These are phyloP conservation scores for Nothophaeocryptopus gaeumannii DNA, from an alignment of 2,329 filamentous ascomycete species.

Conservation along the genomic window DNA sequence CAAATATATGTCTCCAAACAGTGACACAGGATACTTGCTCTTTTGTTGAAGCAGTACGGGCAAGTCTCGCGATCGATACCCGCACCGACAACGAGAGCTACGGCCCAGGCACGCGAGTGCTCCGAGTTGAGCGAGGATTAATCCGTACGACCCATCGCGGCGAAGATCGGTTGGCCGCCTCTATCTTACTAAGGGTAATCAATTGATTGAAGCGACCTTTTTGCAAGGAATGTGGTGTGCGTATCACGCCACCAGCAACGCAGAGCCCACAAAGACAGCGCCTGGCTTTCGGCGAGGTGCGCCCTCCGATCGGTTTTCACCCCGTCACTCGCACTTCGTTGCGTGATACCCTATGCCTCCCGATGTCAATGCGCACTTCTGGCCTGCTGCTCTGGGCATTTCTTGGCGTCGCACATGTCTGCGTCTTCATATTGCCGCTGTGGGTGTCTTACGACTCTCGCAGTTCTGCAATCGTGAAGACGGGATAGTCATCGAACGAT, in stretches of 20 bases:
- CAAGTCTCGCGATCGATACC: constrained; percentile 14
- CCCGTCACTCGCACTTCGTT: too few relatives aligned
- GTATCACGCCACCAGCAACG: constrained; percentile 2
- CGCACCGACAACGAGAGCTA: constrained; percentile 6
- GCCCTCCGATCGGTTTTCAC: constrained; percentile 8
- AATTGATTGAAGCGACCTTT: constrained; percentile 9
- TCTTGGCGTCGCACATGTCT: too few relatives aligned
- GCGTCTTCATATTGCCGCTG: too few relatives aligned
- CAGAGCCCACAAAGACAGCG: too few relatives aligned
- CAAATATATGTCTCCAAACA: constrained; percentile 15
- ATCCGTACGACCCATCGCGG: neutral
- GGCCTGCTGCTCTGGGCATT: too few relatives aligned
- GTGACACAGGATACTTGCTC: constrained; percentile 7
- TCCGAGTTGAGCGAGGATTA: constrained; percentile 9
- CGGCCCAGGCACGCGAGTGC: constrained; percentile 10
- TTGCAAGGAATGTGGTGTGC: constrained; percentile 16
- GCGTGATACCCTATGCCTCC: too few relatives aligned
- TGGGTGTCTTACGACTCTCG: too few relatives aligned
- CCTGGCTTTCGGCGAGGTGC: neutral
- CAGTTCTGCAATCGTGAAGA: too few relatives aligned
- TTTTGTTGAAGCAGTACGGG: neutral
- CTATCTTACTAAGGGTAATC: constrained; percentile 8
- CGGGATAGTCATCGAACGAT: too few relatives aligned
- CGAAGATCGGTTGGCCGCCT: constrained; percentile 6
- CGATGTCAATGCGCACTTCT: too few relatives aligned